Conservation (phyloP, 768 basidiomycete genomes). For the Macrolepiota fuliginosa region DNA sequence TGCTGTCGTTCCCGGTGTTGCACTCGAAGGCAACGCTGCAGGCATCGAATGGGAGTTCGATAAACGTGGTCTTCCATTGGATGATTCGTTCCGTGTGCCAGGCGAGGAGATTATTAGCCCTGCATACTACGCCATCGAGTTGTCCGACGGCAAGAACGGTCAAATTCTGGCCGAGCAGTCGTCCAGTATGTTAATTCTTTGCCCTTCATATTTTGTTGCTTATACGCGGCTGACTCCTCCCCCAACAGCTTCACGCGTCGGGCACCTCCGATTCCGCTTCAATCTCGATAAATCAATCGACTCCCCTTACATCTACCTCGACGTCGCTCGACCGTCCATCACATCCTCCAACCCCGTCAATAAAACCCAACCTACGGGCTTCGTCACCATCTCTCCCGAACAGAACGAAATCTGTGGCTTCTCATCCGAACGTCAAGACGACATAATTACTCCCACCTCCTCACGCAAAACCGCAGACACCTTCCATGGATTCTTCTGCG, state of each 20-base stretch:
- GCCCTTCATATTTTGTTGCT: not conserved
- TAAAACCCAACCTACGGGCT: conserved; percentile 53
- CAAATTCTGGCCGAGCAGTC: conserved; percentile 55
- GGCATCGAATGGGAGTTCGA: conserved; percentile 53
- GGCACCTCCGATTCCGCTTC: conserved; percentile 73
- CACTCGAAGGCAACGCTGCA: conserved; percentile 13
- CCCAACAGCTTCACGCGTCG: conserved; percentile 65
- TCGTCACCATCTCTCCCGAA: conserved; percentile 40
- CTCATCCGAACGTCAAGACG: conserved; percentile 15
- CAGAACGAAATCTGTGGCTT: conserved; percentile 34
- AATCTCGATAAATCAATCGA: conserved; percentile 21
- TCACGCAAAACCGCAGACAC: conserved; percentile 30
- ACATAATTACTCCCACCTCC: conserved; percentile 58
- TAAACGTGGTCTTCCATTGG: conserved; percentile 46
- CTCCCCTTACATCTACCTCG: conserved; percentile 60
- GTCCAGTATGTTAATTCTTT: conserved; percentile 45
- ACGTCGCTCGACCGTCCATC: conserved; percentile 62
- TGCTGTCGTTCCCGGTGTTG: conserved; percentile 56
- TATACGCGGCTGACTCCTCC: not conserved
- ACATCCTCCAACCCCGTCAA: conserved; percentile 49
- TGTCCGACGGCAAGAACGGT: conserved; percentile 52
- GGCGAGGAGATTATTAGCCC: conserved; percentile 52
- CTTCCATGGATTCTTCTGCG: conserved; percentile 61
- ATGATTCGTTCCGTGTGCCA: conserved; percentile 25
- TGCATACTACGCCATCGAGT: conserved; percentile 55